A percentile compares a stretch with the other conserved stretches of the same genome.
Conservation (phyloP, 2,329 filamentous ascomycete species). For the Scedosporium aurantiacum region DNA sequence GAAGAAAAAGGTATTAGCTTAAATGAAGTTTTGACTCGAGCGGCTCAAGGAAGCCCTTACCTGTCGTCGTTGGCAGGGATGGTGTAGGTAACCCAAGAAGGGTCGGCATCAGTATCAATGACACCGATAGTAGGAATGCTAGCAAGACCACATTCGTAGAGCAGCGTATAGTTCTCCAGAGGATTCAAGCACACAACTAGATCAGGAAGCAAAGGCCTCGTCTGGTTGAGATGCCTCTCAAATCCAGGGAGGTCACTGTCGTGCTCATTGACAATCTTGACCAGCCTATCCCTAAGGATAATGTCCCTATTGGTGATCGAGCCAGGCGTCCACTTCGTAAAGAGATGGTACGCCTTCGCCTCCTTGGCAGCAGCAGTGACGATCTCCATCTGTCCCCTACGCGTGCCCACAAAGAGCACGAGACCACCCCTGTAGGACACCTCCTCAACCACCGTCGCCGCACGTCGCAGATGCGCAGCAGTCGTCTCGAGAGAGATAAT, state of each 20-base stretch:
- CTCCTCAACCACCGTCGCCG: conserved; percentile 83
- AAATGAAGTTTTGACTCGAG: neutral
- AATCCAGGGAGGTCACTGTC: conserved; percentile 54
- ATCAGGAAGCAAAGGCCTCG: conserved; percentile 67
- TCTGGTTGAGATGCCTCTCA: conserved; percentile 50
- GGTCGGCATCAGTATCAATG: conserved; percentile 86
- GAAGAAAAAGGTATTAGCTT: conserved; percentile 14
- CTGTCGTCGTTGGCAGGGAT: conserved; percentile 96
- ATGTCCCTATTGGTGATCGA: conserved; percentile 87
- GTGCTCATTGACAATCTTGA: conserved; percentile 66
- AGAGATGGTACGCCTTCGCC: conserved; percentile 73
- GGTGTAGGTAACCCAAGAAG: conserved; percentile 88
- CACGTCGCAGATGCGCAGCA: conserved; percentile 79
- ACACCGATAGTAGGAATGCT: conserved; percentile 90
- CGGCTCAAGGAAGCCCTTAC: conserved; percentile 30
- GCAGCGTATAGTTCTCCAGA: conserved; percentile 76
- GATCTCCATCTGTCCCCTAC: conserved; percentile 67
- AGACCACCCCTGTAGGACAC: conserved; percentile 73
- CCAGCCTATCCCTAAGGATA: conserved; percentile 59
- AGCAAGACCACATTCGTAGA: conserved; percentile 83
- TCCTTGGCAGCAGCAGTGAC: conserved; percentile 74
- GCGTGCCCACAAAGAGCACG: conserved; percentile 83
- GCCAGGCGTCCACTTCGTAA: conserved; percentile 86
- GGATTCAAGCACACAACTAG: conserved; percentile 89
- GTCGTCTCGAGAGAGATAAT: conserved; percentile 88